Evolutionary conservation across 2,329 filamentous ascomycete species (phyloP).

Genomic region (Colletotrichum sp.): DNA sequence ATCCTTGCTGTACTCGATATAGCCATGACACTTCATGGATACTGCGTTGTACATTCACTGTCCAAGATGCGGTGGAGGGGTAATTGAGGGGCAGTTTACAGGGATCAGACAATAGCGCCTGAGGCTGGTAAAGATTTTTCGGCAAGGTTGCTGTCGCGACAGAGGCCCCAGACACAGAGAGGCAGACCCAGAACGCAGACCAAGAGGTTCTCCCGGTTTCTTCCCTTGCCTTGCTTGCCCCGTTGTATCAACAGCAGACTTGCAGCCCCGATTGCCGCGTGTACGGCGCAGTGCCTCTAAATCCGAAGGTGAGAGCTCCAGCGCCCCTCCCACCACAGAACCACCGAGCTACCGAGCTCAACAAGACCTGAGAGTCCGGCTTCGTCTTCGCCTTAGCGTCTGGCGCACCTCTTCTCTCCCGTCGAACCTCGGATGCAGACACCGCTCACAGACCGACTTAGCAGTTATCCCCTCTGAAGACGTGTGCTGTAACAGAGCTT

Average conservation of each 20-base stretch:
- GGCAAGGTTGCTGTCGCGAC: constrained; percentile 13
- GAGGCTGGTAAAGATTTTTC: constrained; percentile 17
- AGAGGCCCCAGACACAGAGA: background rate
- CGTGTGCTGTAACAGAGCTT: background rate
- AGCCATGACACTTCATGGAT: background rate
- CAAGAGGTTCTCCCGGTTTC: constrained; percentile 19
- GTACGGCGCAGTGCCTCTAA: background rate
- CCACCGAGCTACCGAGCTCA: background rate
- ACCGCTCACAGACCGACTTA: background rate
- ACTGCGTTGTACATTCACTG: background rate
- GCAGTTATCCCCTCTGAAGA: background rate
- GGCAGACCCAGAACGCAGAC: background rate
- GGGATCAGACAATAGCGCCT: constrained; percentile 11
- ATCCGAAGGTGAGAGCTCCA: background rate
- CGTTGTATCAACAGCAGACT: background rate
- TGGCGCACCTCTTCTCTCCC: constrained; percentile 1
- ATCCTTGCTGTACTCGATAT: background rate
- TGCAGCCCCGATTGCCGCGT: constrained; percentile 7
- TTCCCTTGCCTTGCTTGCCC: background rate
- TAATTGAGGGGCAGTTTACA: constrained; percentile 19
- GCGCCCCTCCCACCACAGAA: background rate
- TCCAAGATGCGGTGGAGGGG: constrained; percentile 8
- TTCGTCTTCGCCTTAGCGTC: background rate
- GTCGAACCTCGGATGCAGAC: constrained; percentile 15
- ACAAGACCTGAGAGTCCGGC: background rate